Conservation (phyloP, 495 filamentous ascomycete species). For the Xylaria venustula region DNA sequence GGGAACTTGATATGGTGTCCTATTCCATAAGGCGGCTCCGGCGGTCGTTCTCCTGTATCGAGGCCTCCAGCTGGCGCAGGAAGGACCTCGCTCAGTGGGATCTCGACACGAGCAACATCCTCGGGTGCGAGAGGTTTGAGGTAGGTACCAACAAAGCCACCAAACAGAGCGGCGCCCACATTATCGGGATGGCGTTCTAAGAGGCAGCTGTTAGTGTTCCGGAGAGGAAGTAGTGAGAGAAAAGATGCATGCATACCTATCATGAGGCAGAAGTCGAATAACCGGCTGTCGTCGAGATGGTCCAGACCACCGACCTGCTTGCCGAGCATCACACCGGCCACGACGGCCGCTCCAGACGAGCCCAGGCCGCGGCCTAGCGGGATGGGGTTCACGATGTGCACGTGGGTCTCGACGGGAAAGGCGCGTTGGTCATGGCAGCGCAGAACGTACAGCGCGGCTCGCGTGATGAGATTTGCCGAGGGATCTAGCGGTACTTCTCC, state of each 20-base stretch:
- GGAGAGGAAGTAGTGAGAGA: neutral
- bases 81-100: slow-evolving; percentile 92
- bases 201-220: slow-evolving; percentile 17
- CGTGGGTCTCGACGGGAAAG: slow-evolving; percentile 82
- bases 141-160: slow-evolving; percentile 96
- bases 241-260: slow-evolving; percentile 52
- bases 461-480: slow-evolving; percentile 84
- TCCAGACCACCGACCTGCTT: slow-evolving; percentile 83
- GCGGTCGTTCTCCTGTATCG: slow-evolving; percentile 79
- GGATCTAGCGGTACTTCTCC: slow-evolving; percentile 74
- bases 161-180: slow-evolving; percentile 89
- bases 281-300: slow-evolving; percentile 71
- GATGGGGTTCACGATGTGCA: slow-evolving; percentile 92
- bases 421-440: slow-evolving; percentile 78
- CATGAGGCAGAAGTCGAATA: slow-evolving; percentile 96
- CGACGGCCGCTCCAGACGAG: slow-evolving; percentile 89
- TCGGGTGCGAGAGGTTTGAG: slow-evolving; percentile 83
- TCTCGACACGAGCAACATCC: slow-evolving; percentile 83
- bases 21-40: slow-evolving; percentile 84
- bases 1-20: slow-evolving; percentile 90
- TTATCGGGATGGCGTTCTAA: slow-evolving; percentile 94
- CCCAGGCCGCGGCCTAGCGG: slow-evolving; percentile 87
- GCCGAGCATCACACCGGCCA: slow-evolving; percentile 86
- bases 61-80: slow-evolving; percentile 81
- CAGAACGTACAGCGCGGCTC: slow-evolving; percentile 87